Evolutionary conservation across 176 grass and related monocot genomes (phyloP), one percentile per base, ranked within the genome.

Genomic region (Aegilops speltoides): DNA sequence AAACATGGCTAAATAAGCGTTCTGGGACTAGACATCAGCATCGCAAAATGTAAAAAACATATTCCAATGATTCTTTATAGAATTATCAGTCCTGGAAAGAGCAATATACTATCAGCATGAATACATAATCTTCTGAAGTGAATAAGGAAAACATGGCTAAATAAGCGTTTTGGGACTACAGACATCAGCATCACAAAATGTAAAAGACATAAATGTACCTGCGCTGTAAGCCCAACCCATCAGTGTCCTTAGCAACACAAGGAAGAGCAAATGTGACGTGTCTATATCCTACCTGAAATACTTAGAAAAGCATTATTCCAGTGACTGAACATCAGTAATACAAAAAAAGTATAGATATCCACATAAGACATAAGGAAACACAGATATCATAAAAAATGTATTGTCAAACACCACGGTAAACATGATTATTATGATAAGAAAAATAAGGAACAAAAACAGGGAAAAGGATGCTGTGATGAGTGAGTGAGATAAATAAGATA

Each of bases 31-130:
- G 40, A 43, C 40, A 43, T 43, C 40, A 43, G 10, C 40, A 43
- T 43, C 8, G 40, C 54, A 3, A n/a, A 24, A 24, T 46, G 41
- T 26, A 37, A 20, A 20, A 4, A 3, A 40, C 0, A 14, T 99
- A 74, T 99, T 99, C 97, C 97, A 99, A 73, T 99, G 97, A 88
- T 99, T 96, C 83, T 99, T 96, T 86, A 99, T 96, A 15, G 97
- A 90, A 87, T 99, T 99, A 38, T 99, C 97, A 33, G 97, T 96
- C 94, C 97, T 99, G 86, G 14, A 78, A 68, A 92, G 40, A 77
- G 65, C 52, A 83, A 87, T 8, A 78, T 54, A 76, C 36, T 13
- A 77, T 78, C 16, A 85, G 23, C n/a, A 75, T 4, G 14, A 57
- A 60, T 59, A 24, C 52, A 78, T 28, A 65, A 48, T 56, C 23